phyloP scores from a whole-genome alignment of 306 rosid genomes.

The Glycine tomentella region DNA sequence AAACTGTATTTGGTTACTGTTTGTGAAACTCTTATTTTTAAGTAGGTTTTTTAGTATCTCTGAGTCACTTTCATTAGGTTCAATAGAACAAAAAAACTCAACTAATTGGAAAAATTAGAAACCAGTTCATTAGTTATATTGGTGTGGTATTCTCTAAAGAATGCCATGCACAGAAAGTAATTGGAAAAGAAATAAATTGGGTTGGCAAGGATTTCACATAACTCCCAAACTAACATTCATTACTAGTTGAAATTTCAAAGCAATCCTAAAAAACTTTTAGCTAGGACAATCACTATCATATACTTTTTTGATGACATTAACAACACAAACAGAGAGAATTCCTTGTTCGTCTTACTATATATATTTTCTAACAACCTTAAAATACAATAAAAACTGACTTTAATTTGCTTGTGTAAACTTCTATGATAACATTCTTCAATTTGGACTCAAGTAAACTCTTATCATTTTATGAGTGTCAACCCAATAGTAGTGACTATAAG shows the following conservation, averaged over 20 bases:
- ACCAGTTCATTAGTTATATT: too few relatives aligned
- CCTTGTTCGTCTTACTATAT: neutral
- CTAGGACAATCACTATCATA: neutral
- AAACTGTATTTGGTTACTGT: too few relatives aligned
- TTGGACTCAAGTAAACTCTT: neutral
- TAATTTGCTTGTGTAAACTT: neutral
- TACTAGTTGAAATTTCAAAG: neutral
- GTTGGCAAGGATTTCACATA: neutral
- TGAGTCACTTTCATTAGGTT: too few relatives aligned
- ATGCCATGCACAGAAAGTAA: neutral
- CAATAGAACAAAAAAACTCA: too few relatives aligned
- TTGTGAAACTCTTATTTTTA: too few relatives aligned
- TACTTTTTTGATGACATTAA: neutral
- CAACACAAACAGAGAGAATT: neutral
- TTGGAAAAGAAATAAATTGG: neutral
- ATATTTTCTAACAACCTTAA: neutral
- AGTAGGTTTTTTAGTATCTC: too few relatives aligned
- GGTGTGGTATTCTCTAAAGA: neutral
- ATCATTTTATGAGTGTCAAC: slow-evolving; percentile 73
- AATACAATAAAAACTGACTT: neutral
- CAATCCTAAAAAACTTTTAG: neutral
- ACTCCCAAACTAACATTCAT: neutral
- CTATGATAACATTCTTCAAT: neutral
- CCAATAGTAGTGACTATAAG: slow-evolving; percentile 78
- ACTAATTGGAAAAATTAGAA: too few relatives aligned